Evolutionary conservation across 208 protist genomes (phyloP).

Genomic region (Acanthamoeba healyi): DNA sequence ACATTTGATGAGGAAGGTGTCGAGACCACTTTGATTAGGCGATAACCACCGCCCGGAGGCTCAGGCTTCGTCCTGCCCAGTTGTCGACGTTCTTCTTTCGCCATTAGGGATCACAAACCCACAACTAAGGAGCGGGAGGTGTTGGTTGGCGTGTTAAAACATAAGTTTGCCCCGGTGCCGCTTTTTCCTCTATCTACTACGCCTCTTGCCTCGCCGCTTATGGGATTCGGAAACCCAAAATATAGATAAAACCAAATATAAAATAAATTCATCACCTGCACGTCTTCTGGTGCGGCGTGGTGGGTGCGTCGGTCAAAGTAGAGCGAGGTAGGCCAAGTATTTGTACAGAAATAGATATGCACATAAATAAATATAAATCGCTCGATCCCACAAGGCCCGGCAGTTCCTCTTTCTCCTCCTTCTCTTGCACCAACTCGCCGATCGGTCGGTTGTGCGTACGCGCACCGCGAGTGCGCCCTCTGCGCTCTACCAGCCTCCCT

Average conservation of each 20-base stretch:
- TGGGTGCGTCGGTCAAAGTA: no score
- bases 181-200: not conserved
- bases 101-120: constrained; percentile 39
- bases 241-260: not conserved
- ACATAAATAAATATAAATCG: not conserved
- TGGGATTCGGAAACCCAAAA: not conserved
- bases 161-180: not conserved
- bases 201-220: not conserved
- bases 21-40: constrained; percentile 42
- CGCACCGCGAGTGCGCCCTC: no score
- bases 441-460: no score
- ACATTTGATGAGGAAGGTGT: not conserved
- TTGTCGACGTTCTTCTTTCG: constrained; percentile 32
- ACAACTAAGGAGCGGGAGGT: constrained; percentile 2
- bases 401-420: not conserved
- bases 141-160: constrained; percentile 39
- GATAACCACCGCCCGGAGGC: constrained; percentile 1
- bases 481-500: not conserved
- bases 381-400: not conserved
- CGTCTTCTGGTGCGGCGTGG: no score
- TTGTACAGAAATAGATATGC: constrained; percentile 38
- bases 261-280: not conserved
- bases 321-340: not conserved
- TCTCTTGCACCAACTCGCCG: no score
- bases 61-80: constrained; percentile 20